Evolutionary conservation across 2,329 filamentous ascomycete genomes (phyloP).

Genomic region (Fusarium algeriense): DNA sequence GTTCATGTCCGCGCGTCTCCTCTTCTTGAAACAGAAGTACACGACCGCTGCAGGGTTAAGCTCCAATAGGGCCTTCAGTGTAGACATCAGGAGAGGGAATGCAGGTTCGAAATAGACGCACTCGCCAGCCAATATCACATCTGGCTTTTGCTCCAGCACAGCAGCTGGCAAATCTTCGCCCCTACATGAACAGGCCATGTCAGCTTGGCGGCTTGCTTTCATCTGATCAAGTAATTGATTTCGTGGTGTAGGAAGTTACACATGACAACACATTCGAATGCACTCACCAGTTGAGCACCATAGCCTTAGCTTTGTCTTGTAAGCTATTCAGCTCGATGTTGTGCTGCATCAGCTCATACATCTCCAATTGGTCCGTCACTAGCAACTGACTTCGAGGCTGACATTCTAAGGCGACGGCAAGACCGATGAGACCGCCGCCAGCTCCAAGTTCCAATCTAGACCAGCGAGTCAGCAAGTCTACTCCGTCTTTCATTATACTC

Average conservation of each 20-base stretch:
- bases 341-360: constrained; percentile 86
- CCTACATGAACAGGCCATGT: constrained; percentile 56
- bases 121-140: constrained; percentile 92
- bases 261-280: constrained; percentile 1
- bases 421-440: constrained; percentile 87
- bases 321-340: constrained; percentile 89
- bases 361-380: constrained; percentile 88
- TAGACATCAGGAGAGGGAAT: constrained; percentile 87
- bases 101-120: constrained; percentile 98
- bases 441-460: constrained; percentile 89
- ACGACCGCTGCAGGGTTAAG: constrained; percentile 74
- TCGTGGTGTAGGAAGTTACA: constrained; percentile 41
- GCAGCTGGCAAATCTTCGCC: constrained; percentile 68
- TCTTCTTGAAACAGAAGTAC: constrained; percentile 95
- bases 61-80: constrained; percentile 78
- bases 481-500: constrained; percentile 10
- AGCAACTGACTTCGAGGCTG: constrained; percentile 68
- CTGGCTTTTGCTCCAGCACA: constrained; percentile 70
- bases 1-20: constrained; percentile 82
- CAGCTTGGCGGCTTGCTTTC: constrained; percentile 30
- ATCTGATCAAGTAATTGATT: neutral
- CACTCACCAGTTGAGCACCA: constrained; percentile 83
- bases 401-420: constrained; percentile 70
- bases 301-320: constrained; percentile 70
- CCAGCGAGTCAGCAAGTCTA: constrained; percentile 40